Percentiles rank a stretch among this genome's conserved stretches.
Conservation (phyloP, 495 filamentous ascomycete species). For the Trichoderma virens region DNA sequence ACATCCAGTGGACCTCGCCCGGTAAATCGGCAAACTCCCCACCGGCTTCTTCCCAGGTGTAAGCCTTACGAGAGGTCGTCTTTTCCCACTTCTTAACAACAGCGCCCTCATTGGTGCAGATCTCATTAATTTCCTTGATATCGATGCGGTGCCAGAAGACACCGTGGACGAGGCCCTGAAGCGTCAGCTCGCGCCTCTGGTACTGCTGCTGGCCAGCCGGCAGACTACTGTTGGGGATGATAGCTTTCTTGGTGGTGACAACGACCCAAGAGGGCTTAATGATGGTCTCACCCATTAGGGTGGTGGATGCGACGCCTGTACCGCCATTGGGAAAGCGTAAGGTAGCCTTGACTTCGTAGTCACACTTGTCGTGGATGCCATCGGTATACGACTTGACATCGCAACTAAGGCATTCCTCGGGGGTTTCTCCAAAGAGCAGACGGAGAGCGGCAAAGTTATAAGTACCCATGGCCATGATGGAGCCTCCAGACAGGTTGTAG, state of each 20-base stretch:
- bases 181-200: slow-evolving; percentile 32
- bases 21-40: slow-evolving; percentile 16
- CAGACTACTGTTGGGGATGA: slow-evolving; percentile 15
- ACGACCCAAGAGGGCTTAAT: slow-evolving; percentile 11
- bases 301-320: slow-evolving; percentile 17
- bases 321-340: slow-evolving; percentile 39
- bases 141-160: slow-evolving; percentile 44
- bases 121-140: slow-evolving; percentile 34
- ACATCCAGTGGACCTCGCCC: slow-evolving; percentile 42
- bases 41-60: slow-evolving; percentile 34
- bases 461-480: slow-evolving; percentile 49
- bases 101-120: slow-evolving; percentile 24
- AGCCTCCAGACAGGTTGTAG: slow-evolving; percentile 49
- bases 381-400: slow-evolving; percentile 17
- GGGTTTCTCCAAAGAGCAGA: slow-evolving; percentile 29
- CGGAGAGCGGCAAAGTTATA: slow-evolving; percentile 40
- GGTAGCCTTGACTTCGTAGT: slow-evolving; percentile 33
- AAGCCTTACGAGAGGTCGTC: slow-evolving; percentile 36
- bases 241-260: not conserved
- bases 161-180: slow-evolving; percentile 34
- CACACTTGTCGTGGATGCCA: slow-evolving; percentile 23
- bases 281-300: slow-evolving; percentile 14
- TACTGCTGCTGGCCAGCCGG: slow-evolving; percentile 28
- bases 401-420: slow-evolving; percentile 29
- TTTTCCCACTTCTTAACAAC: slow-evolving; percentile 37